A percentile compares a stretch with the other conserved stretches of the same genome.
These are phyloP conservation scores for Ophiostoma sp. DNA, from an alignment of 2,329 filamentous ascomycete genomes.

Conservation along the genomic window DNA sequence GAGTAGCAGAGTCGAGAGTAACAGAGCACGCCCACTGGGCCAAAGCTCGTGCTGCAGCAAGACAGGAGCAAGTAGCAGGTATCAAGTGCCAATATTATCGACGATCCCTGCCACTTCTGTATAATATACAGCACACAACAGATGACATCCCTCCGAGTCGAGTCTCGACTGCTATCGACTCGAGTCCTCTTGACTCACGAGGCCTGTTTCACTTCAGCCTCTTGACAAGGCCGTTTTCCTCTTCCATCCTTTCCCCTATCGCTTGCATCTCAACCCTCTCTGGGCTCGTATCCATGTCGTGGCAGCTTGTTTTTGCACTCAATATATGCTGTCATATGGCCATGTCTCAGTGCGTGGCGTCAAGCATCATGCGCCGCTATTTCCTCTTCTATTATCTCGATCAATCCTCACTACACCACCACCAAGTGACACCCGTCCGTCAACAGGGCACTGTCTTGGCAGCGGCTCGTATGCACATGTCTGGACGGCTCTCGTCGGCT, in stretches of 20 bases:
- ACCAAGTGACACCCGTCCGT: not conserved
- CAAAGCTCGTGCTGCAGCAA: not conserved
- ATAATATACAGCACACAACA: not conserved
- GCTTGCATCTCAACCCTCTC: not conserved
- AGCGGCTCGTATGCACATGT: slow-evolving; percentile 1
- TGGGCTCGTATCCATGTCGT: not conserved
- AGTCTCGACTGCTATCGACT: not conserved
- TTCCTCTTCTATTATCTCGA: not conserved
- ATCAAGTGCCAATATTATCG: not conserved
- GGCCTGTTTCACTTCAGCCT: slow-evolving; percentile 9
- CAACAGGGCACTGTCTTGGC: not conserved
- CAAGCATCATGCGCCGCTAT: not conserved
- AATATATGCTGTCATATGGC: not conserved
- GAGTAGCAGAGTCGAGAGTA: too few relatives aligned
- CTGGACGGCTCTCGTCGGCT: not conserved
- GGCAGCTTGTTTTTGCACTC: not conserved
- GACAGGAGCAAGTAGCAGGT: too few relatives aligned
- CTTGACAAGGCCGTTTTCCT: not conserved
- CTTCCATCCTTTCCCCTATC: not conserved
- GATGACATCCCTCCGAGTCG: not conserved
- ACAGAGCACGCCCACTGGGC: too few relatives aligned
- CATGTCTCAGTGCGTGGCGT: not conserved
- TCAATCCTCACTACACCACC: not conserved
- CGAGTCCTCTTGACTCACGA: not conserved
- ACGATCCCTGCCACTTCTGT: not conserved